Evolutionary conservation across 108 stramenopile genomes (phyloP), one percentile per base, ranked within the genome.

Genomic region (Stephanodiscus triporus): DNA sequence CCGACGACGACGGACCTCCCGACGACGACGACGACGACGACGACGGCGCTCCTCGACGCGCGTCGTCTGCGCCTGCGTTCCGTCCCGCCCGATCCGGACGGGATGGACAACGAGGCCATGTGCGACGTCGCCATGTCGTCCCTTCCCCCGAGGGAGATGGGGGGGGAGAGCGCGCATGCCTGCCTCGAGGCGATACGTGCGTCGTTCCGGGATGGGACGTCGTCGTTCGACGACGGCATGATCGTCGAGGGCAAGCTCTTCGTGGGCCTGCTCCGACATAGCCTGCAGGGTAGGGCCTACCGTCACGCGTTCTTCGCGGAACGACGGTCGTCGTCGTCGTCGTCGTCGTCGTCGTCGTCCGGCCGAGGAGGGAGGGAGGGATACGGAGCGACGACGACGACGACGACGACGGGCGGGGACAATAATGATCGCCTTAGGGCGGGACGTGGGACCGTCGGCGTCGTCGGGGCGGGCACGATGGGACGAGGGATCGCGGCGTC

Each of bases 381-480:
- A 29, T 34, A 4, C 32, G 32, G 40, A 11, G 40, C 40, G 9
- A 9, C 11, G 9, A 11, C 11, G 40, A 11, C 11, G 40, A 6
- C 3, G 29, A n/a, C n/a, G n/a, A n/a, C 48, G 63, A 49, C 24
- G 1, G 26, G 16, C 19, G 58, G 7, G 23, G 50, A 66, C 23
- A 24, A 23, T 37, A 49, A 14, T 48, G 70, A n/a, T 50, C 17
- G 38, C 32, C 60, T 75, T 20, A 36, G 36, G 45, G 63, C 63
- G 56, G 77, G 77, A 6, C 75, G 67, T 34, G 76, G 70, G 13
- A 45, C 59, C 17, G 88, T 87, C 29, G 97, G 92, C 36, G 92
- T 99, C 5, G 85, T 98, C 55, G 98, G 98, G 11, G 96, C 96
- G 27, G 98, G 98, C 30, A 92, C 96, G 23, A 99, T 99, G 98